Evolutionary conservation across 1,139 yeast species (phyloP), one percentile per base, ranked within the genome.

Genomic region (Lodderomyces oxycetoniae): DNA sequence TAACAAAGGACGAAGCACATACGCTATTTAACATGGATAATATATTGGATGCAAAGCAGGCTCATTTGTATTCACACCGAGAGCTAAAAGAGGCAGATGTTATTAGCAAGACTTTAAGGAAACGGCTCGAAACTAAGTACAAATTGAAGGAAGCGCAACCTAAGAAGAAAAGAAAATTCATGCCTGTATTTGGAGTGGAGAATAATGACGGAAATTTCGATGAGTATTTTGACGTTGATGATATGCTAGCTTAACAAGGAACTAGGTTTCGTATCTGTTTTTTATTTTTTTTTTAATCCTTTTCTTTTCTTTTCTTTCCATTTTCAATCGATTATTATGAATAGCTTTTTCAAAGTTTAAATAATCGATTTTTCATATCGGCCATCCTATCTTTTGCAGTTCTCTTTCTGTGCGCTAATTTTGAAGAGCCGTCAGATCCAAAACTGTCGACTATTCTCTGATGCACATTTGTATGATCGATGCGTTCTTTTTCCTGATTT

Each of bases 351-450:
- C 19, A 35, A 12, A 35, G 52, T 45, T 65, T 68, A 45, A 68
- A 68, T 20, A 68, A 53, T 35, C 57, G 55, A 46, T 68, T 68
- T 35, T 57, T 52, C 42, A 60, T 48, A 44, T 68, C 74, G 32
- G 44, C 63, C 39, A 64, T 69, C 36, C 74, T 50, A 45, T 68
- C 74, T 45, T 67, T 68, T 10, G 74, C 74, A 2, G 71, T 63
- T 42, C 74, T 50, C 37, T 61, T 61, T 35, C 74, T 55, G 33
- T 50, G 51, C 38, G 61, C 62, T 6, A 65, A 49, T 13, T 33
- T 44, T 1, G 64, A 62, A 3, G 67, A 57, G 2, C 70, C 71
- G 42, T 66, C 73, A 25, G 54, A 59, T 3, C 74, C 73, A 37
- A 67, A 53, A 34, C 71, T 63, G n/a, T 50, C 52, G 4, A 35